Evolutionary conservation across 2,329 filamentous ascomycete genomes (phyloP).

Genomic region (Pseudocercospora eumusae): DNA sequence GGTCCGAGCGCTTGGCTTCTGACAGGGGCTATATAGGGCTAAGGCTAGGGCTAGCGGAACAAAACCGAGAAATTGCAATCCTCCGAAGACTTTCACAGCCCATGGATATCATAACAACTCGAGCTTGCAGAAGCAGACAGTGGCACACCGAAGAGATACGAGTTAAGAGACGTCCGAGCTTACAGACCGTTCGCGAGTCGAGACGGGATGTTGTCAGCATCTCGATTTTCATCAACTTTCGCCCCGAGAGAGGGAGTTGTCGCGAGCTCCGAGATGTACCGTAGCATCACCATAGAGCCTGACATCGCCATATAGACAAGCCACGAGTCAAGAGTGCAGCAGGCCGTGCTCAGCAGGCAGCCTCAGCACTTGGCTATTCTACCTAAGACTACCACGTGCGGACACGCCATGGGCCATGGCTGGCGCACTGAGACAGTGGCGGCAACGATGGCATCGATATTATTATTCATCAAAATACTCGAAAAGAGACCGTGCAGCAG

Average conservation of each 20-base stretch:
- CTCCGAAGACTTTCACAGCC: not conserved
- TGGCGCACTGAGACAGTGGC: slow-evolving; percentile 10
- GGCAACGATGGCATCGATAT: slow-evolving; percentile 1
- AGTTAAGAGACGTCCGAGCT: not conserved
- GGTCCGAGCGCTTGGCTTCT: too few relatives aligned
- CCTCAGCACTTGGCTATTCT: too few relatives aligned
- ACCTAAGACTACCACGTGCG: slow-evolving; percentile 7
- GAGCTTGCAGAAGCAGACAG: not conserved
- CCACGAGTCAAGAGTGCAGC: too few relatives aligned
- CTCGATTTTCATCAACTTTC: not conserved
- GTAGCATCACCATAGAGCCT: slow-evolving; percentile 59
- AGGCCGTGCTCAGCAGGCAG: not conserved
- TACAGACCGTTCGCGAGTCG: slow-evolving; percentile 1
- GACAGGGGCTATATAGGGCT: too few relatives aligned
- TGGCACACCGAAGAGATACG: not conserved
- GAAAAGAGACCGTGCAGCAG: not conserved
- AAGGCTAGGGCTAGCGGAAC: not conserved
- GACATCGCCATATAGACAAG: too few relatives aligned
- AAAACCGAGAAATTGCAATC: not conserved
- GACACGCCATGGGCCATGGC: not conserved
- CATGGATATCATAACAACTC: too few relatives aligned
- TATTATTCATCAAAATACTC: not conserved
- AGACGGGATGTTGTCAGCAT: not conserved
- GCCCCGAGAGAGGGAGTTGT: slow-evolving; percentile 47
- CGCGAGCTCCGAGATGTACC: slow-evolving; percentile 60